A percentile compares a stretch with the other conserved stretches of the same genome.
Evolutionary conservation across 2,329 filamentous ascomycete genomes (phyloP).

Genomic region (Pezicula radicicola): DNA sequence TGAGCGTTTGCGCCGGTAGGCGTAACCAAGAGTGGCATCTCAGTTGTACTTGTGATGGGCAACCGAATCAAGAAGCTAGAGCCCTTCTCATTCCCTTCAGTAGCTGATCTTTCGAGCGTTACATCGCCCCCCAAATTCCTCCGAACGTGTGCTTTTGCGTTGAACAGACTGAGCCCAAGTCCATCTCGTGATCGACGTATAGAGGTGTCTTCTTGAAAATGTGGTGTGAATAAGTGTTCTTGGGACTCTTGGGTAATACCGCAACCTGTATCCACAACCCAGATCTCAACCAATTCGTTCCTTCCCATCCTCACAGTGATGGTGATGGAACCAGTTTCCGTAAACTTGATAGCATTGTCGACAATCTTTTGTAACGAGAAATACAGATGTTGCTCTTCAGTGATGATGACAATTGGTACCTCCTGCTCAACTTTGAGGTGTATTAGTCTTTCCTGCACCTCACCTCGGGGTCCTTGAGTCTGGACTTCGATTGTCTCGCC

Average conservation of each 20-base stretch:
- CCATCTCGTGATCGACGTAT: slow-evolving; percentile 66
- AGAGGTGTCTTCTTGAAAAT: slow-evolving; percentile 66
- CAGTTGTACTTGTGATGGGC: slow-evolving; percentile 34
- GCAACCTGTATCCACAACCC: slow-evolving; percentile 62
- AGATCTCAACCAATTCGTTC: slow-evolving; percentile 54
- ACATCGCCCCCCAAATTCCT: slow-evolving; percentile 65
- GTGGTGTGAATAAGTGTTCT: slow-evolving; percentile 66
- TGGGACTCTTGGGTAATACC: slow-evolving; percentile 66
- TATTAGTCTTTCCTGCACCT: slow-evolving; percentile 30
- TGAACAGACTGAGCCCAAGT: slow-evolving; percentile 64
- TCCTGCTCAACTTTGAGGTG: slow-evolving; percentile 33
- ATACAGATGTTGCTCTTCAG: slow-evolving; percentile 46
- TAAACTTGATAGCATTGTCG: slow-evolving; percentile 69
- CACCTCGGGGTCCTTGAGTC: slow-evolving; percentile 21
- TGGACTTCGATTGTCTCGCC: slow-evolving; percentile 25
- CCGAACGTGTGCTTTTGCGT: slow-evolving; percentile 68
- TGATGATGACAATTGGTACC: slow-evolving; percentile 49
- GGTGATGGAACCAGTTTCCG: slow-evolving; percentile 58
- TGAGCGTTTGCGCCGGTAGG: slow-evolving; percentile 12
- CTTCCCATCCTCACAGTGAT: slow-evolving; percentile 54
- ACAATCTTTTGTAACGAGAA: slow-evolving; percentile 38
- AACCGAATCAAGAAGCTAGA: slow-evolving; percentile 68
- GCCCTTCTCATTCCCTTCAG: slow-evolving; percentile 56
- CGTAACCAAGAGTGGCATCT: slow-evolving; percentile 18
- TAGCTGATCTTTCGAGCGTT: slow-evolving; percentile 59